Percentiles rank a stretch among this genome's conserved stretches.
Evolutionary conservation across 306 rosid genomes (phyloP).

Genomic region (Ziziphus jujuba): DNA sequence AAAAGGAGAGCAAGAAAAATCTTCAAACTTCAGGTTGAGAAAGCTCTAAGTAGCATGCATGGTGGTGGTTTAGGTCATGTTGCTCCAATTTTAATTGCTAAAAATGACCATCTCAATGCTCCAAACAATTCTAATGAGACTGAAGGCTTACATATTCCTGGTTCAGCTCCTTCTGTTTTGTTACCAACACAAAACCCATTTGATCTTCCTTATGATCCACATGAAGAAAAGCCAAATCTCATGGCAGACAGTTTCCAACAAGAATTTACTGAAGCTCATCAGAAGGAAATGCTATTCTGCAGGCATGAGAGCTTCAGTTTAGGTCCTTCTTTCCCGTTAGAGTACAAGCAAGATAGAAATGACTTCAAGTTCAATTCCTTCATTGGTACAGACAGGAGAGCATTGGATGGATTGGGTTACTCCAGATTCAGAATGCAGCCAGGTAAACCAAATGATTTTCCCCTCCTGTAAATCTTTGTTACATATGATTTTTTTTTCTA

Average conservation of each 20-base stretch:
- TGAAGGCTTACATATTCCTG: slow-evolving; percentile 52
- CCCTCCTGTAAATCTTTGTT: neutral
- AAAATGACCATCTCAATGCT: slow-evolving; percentile 22
- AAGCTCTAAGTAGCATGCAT: slow-evolving; percentile 26
- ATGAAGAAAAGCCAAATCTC: slow-evolving; percentile 67
- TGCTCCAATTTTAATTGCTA: slow-evolving; percentile 43
- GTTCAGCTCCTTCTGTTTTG: slow-evolving; percentile 74
- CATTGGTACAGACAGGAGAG: slow-evolving; percentile 29
- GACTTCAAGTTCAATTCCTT: slow-evolving; percentile 11
- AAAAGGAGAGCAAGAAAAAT: slow-evolving; percentile 61
- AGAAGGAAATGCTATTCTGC: slow-evolving; percentile 43
- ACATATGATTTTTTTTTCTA: neutral
- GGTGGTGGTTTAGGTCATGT: slow-evolving; percentile 32
- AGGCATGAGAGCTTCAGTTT: slow-evolving; percentile 73
- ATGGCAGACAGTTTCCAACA: slow-evolving; percentile 55
- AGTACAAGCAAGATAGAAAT: slow-evolving; percentile 25
- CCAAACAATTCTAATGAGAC: slow-evolving; percentile 26
- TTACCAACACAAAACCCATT: slow-evolving; percentile 56
- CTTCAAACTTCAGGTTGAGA: slow-evolving; percentile 39
- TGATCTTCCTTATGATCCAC: slow-evolving; percentile 72
- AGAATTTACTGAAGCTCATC: slow-evolving; percentile 48
- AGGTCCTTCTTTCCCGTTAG: slow-evolving; percentile 35
- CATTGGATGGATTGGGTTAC: slow-evolving; percentile 32
- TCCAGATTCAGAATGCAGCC: slow-evolving; percentile 41
- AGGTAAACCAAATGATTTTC: slow-evolving; percentile 32